Base-by-base conservation (phyloP, 768 basidiomycete species). In the Rhodotorula sphaerocarpa region DNA sequence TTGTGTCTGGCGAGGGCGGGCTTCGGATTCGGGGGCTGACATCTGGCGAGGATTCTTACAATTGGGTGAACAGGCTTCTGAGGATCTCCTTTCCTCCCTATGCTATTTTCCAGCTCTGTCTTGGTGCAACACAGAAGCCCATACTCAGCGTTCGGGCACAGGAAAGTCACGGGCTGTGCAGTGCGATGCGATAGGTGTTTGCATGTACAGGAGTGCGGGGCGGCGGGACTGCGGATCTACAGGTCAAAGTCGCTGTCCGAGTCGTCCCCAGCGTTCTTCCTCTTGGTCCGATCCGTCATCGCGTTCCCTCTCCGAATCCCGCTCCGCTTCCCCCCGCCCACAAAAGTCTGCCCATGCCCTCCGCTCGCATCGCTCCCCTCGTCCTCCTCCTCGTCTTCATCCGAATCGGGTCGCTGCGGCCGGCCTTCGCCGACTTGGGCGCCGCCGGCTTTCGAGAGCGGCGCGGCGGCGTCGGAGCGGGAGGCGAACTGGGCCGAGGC, bases 201-300 rank as follows among this genome's bases (percentile, higher is more conserved):
- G n/a, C n/a, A 39, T 39, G 36, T 39, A 16, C 36, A 39, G 16
- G n/a, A n/a, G n/a, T n/a, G n/a, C n/a, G n/a, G n/a, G n/a, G n/a
- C n/a, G n/a, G n/a, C n/a, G n/a, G n/a, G n/a, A n/a, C n/a, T n/a
- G n/a, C n/a, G n/a, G n/a, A n/a, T 3, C 43, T 59, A 69, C 45
- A 69, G 43, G 43, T 69, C 67, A 39, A 63, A 65, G 53, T 65
- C 63, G 50, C 63, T 65, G 23, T 69, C 67, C 25, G 44, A 51
- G 39, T 63, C 64, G 30, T 63, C 55, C 3, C 33, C 58, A 36
- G 23, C 20, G 12, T 11, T 25, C n/a, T 41, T 47, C 50, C 25
- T n/a, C 48, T 43, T 50, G 31, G 11, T 23, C 31, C 31, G 31
- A 9, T 23, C 14, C n/a, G n/a, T 52, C 44, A 28, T 21, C 46